phyloP scores from a whole-genome alignment of 495 filamentous ascomycete genomes.

The Delitschia confertaspora region DNA sequence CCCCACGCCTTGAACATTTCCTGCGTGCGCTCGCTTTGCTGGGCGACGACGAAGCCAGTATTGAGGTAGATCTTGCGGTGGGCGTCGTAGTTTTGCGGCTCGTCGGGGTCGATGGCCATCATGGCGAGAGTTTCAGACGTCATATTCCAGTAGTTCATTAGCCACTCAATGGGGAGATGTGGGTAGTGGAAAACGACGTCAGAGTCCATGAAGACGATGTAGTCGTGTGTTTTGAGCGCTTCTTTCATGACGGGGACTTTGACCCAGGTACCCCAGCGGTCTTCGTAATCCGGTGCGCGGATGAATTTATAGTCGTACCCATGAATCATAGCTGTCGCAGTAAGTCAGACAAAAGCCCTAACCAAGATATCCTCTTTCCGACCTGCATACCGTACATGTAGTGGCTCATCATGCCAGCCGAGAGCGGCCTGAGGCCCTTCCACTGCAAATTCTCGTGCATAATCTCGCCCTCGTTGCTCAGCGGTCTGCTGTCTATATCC shows the following conservation, averaged over 20 bases:
- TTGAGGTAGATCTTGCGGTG: conserved; percentile 33
- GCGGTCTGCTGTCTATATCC: conserved; percentile 25
- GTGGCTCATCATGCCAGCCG: conserved; percentile 28
- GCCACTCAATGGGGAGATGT: conserved; percentile 46
- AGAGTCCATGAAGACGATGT: conserved; percentile 45
- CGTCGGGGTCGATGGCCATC: conserved; percentile 35
- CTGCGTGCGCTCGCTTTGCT: conserved; percentile 33
- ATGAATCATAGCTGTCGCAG: conserved; percentile 39
- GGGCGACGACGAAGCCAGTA: conserved; percentile 38
- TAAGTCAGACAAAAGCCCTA: background rate
- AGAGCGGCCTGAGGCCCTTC: conserved; percentile 21
- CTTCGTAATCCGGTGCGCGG: conserved; percentile 28
- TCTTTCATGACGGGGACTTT: conserved; percentile 43
- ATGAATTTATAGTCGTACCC: conserved; percentile 48
- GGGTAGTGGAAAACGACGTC: conserved; percentile 43
- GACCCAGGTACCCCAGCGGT: conserved; percentile 41
- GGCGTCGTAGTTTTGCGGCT: conserved; percentile 30
- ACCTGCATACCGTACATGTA: conserved; percentile 25
- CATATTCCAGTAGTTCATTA: conserved; percentile 47
- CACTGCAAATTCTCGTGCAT: conserved; percentile 26
- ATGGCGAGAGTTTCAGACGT: conserved; percentile 37
- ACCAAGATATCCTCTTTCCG: no score
- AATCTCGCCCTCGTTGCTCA: conserved; percentile 18
- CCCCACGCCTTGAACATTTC: conserved; percentile 37
- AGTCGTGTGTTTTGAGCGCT: conserved; percentile 39